phyloP scores from a whole-genome alignment of 192 early-diverging fungal genomes.

The Coemansia sp. region DNA sequence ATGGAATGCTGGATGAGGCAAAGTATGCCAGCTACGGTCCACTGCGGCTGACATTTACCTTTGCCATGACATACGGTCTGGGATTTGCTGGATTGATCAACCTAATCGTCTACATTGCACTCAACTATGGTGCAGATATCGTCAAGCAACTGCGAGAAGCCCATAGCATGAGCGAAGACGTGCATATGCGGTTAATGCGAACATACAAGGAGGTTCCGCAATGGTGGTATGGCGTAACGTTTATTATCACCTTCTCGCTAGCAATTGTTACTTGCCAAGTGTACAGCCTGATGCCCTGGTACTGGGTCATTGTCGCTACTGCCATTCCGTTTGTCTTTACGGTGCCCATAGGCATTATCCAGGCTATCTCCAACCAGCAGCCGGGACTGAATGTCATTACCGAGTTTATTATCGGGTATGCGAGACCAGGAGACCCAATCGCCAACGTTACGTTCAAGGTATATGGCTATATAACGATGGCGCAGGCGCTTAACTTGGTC shows the following conservation, averaged over 20 bases:
- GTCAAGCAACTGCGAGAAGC: constrained; percentile 57
- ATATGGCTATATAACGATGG: constrained; percentile 72
- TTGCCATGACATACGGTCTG: constrained; percentile 68
- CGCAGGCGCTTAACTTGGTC: constrained; percentile 68
- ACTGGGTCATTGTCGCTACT: constrained; percentile 67
- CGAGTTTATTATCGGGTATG: constrained; percentile 80
- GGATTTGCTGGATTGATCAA: constrained; percentile 67
- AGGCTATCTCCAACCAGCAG: constrained; percentile 71
- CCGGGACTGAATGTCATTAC: constrained; percentile 80
- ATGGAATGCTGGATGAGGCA: constrained; percentile 55
- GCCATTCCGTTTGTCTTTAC: constrained; percentile 61
- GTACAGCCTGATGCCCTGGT: constrained; percentile 59
- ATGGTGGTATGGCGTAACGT: constrained; percentile 61
- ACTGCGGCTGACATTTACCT: constrained; percentile 65
- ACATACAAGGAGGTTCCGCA: constrained; percentile 71
- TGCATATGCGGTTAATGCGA: constrained; percentile 74
- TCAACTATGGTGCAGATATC: constrained; percentile 72
- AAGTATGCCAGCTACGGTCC: constrained; percentile 62
- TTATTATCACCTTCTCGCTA: constrained; percentile 38
- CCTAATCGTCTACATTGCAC: constrained; percentile 60
- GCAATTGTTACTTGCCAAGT: constrained; percentile 48
- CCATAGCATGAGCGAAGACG: constrained; percentile 62
- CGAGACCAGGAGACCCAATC: constrained; percentile 71
- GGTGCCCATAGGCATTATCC: constrained; percentile 79
- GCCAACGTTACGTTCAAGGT: constrained; percentile 86